Conservation (phyloP, 495 filamentous ascomycete genomes). For the Hyphodiscus hymeniophilus region DNA sequence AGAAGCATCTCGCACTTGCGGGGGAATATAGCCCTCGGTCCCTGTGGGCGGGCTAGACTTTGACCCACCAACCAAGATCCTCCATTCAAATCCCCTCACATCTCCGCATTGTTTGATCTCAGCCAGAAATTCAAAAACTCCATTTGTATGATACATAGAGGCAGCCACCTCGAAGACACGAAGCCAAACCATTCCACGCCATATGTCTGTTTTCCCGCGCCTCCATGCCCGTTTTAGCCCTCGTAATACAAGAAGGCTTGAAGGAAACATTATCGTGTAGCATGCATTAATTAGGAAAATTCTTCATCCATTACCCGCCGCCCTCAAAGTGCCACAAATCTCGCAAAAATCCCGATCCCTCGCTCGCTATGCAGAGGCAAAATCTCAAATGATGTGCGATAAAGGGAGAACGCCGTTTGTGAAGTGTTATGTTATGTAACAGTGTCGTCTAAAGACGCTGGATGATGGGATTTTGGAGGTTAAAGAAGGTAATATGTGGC, state of each 20-base stretch:
- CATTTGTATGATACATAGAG: constrained; percentile 25
- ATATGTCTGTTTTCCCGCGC: constrained; percentile 21
- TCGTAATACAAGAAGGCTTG: constrained; percentile 12
- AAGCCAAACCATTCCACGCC: constrained; percentile 20
- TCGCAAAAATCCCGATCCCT: constrained; percentile 21
- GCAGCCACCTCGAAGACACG: constrained; percentile 3
- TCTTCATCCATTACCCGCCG: constrained; percentile 5
- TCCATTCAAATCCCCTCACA: background rate
- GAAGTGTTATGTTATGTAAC: constrained; percentile 23
- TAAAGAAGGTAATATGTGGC: background rate
- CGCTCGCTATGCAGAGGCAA: constrained; percentile 27
- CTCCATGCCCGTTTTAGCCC: constrained; percentile 20
- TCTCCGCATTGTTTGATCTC: background rate
- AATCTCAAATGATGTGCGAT: constrained; percentile 16
- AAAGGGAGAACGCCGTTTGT: constrained; percentile 22
- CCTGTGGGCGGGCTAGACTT: too few relatives aligned
- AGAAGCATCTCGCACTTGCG: too few relatives aligned
- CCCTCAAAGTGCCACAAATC: constrained; percentile 15
- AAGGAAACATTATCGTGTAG: constrained; percentile 24
- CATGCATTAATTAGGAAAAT: constrained; percentile 17
- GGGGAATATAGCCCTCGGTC: too few relatives aligned
- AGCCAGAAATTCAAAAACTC: constrained; percentile 13
- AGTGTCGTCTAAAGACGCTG: constrained; percentile 5
- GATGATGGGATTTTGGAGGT: background rate
- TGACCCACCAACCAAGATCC: background rate